These are phyloP conservation scores for Amorphotheca resinae DNA, from an alignment of 495 filamentous ascomycete species.

Conservation along the genomic window DNA sequence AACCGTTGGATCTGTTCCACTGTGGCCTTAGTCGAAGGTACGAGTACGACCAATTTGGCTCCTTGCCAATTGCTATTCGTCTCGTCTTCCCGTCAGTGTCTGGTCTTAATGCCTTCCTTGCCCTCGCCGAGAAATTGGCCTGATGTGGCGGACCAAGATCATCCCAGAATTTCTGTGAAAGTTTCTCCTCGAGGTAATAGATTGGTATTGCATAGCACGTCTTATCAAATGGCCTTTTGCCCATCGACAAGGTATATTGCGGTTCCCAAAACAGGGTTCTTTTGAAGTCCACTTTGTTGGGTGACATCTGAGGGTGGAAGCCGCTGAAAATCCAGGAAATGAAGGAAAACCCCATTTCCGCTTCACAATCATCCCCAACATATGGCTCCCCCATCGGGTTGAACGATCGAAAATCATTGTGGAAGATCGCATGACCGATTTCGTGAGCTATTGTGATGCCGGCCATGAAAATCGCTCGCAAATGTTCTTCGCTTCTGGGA, in stretches of 20 bases:
- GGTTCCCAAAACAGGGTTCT: not conserved
- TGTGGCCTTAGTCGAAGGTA: not conserved
- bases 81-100: not conserved
- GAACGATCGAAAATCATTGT: slow-evolving; percentile 8
- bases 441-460: slow-evolving; percentile 14
- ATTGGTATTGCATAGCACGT: slow-evolving; percentile 3
- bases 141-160: not conserved
- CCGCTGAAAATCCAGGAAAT: slow-evolving; percentile 8
- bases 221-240: slow-evolving; percentile 3
- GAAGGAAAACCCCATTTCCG: slow-evolving; percentile 6
- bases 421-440: slow-evolving; percentile 8
- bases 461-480: slow-evolving; percentile 8
- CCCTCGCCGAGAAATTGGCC: not conserved
- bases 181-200: slow-evolving; percentile 1
- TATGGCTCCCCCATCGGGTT: slow-evolving; percentile 1
- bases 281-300: not conserved
- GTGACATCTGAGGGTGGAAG: slow-evolving; percentile 2
- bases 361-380: slow-evolving; percentile 3
- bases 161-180: slow-evolving; percentile 2
- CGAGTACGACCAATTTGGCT: not conserved
- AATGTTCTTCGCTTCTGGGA: slow-evolving; percentile 2
- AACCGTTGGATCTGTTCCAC: not conserved
- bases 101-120: slow-evolving; percentile 2
- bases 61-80: not conserved
- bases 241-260: not conserved